Conservation (phyloP, 805 yeast genomes). For the Barnettozyma sucrosica region DNA sequence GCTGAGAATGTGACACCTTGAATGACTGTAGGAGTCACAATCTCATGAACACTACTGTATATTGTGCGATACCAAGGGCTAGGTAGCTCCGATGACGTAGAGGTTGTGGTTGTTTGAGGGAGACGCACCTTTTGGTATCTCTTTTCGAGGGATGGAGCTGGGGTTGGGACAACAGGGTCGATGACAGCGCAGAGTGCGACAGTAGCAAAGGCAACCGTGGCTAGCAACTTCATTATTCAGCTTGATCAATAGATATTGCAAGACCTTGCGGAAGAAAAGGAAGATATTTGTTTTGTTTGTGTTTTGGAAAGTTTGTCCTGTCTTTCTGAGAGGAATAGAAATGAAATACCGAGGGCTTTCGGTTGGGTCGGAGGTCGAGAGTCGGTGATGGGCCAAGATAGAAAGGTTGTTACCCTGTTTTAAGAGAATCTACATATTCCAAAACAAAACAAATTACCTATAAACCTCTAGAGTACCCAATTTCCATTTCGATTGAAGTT, state of each 20-base stretch:
- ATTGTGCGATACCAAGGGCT: constrained; percentile 74
- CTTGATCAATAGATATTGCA: not conserved
- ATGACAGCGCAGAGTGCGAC: not conserved
- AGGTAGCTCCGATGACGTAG: constrained; percentile 35
- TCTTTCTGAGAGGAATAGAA: not conserved
- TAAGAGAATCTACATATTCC: too few relatives aligned
- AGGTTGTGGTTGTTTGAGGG: constrained; percentile 28
- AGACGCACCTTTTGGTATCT: constrained; percentile 28
- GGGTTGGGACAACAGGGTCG: not conserved
- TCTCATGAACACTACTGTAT: constrained; percentile 46
- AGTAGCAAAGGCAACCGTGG: not conserved
- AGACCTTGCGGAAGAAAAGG: not conserved
- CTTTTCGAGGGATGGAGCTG: constrained; percentile 15
- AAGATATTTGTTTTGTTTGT: too few relatives aligned
- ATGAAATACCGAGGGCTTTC: not conserved
- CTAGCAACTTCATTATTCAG: not conserved
- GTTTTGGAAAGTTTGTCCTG: not conserved
- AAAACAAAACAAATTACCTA: too few relatives aligned
- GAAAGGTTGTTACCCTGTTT: not conserved
- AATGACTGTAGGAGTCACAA: constrained; percentile 64
- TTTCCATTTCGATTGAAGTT: not conserved
- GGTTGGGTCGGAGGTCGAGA: not conserved
- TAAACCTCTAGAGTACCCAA: not conserved
- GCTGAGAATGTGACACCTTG: constrained; percentile 50
- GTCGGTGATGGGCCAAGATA: too few relatives aligned